Percentiles rank a stretch among this genome's conserved stretches.
Evolutionary conservation across 768 basidiomycete genomes (phyloP).

Genomic region (Aureoboletus auriporus): DNA sequence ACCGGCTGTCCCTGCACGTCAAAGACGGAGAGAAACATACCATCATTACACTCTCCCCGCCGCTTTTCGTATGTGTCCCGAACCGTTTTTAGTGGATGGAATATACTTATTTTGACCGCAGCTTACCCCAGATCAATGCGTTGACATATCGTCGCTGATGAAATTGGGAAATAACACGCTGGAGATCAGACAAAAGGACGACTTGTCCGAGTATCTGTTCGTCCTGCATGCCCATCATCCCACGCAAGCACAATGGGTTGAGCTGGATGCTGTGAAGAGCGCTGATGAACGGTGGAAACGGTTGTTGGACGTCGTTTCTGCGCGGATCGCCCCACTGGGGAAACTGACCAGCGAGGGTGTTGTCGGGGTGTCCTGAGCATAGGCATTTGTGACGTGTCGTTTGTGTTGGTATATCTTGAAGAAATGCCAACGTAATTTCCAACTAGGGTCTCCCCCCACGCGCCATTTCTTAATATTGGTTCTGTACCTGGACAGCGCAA

Average conservation of each 20-base stretch:
- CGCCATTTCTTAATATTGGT: too few relatives aligned
- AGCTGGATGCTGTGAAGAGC: conserved; percentile 10
- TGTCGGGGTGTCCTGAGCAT: background rate
- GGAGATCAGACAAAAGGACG: conserved; percentile 38
- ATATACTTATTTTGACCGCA: conserved; percentile 14
- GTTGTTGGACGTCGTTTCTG: conserved; percentile 14
- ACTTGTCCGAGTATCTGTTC: conserved; percentile 43
- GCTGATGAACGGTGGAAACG: conserved; percentile 20
- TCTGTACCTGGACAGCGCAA: too few relatives aligned
- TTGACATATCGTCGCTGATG: conserved; percentile 50
- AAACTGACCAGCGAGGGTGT: background rate
- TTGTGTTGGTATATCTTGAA: too few relatives aligned
- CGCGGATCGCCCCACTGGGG: background rate
- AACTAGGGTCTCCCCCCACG: too few relatives aligned
- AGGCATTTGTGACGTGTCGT: background rate
- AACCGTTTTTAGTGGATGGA: background rate
- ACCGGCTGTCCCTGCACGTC: conserved; percentile 14
- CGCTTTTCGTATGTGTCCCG: conserved; percentile 34
- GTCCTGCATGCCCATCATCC: conserved; percentile 49
- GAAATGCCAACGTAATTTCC: too few relatives aligned
- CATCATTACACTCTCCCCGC: conserved; percentile 23
- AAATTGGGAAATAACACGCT: conserved; percentile 39
- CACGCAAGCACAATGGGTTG: conserved; percentile 40
- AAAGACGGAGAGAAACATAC: conserved; percentile 5
- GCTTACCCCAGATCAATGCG: conserved; percentile 44